A percentile compares a stretch with the other conserved stretches of the same genome.
Conservation (phyloP, 768 basidiomycete species). For the Sarcodon aspratus region DNA sequence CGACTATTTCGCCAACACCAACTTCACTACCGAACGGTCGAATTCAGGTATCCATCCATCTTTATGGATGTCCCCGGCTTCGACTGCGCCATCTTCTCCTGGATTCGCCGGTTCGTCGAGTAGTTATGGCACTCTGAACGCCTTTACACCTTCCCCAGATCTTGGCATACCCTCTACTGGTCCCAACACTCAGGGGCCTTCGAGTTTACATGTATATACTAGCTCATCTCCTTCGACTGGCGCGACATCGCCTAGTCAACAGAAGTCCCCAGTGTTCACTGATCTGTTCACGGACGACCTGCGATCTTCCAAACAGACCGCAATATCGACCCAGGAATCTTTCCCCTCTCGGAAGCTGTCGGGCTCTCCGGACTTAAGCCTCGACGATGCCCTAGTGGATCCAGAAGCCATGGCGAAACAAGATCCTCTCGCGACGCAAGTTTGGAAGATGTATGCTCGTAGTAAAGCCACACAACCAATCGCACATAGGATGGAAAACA, state of each 20-base stretch:
- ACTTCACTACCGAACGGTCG: constrained; percentile 34
- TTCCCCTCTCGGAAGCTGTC: constrained; percentile 58
- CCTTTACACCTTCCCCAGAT: constrained; percentile 11
- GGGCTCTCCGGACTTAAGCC: constrained; percentile 57
- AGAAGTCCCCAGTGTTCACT: constrained; percentile 17
- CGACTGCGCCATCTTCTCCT: constrained; percentile 33
- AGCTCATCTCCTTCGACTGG: constrained; percentile 15
- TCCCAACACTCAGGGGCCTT: constrained; percentile 14
- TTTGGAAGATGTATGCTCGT: constrained; percentile 94
- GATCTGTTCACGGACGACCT: constrained; percentile 58
- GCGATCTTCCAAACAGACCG: constrained; percentile 17
- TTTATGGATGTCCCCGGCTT: constrained; percentile 74
- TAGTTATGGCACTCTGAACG: constrained; percentile 9
- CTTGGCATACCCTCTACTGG: constrained; percentile 10
- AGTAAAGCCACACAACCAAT: constrained; percentile 86
- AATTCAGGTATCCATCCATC: constrained; percentile 56
- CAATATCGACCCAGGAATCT: constrained; percentile 21
- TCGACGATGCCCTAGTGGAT: constrained; percentile 31
- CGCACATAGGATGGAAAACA: constrained; percentile 93
- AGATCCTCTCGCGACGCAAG: constrained; percentile 89
- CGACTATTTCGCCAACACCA: constrained; percentile 11
- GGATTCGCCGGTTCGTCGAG: constrained; percentile 24
- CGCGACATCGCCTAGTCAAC: constrained; percentile 16
- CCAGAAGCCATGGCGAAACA: constrained; percentile 64
- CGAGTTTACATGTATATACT: constrained; percentile 14